Evolutionary conservation across 225 moss, liverwort and hornwort species (phyloP).

Genomic region (Climacium dendroides): DNA sequence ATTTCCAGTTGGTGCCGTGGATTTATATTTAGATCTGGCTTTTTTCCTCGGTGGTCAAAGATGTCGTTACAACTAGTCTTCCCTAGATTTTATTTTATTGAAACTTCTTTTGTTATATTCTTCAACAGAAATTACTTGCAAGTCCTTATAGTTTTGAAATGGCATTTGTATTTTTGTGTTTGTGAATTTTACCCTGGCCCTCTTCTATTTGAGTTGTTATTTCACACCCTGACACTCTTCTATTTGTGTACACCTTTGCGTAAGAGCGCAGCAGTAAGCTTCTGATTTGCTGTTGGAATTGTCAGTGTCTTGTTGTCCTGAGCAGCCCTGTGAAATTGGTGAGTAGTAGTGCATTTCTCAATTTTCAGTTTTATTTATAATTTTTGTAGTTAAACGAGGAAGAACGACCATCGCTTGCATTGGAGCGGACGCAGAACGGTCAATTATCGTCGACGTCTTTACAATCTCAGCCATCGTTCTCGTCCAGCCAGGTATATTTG

Average conservation of each 20-base stretch:
- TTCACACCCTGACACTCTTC: background rate
- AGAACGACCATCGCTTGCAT: constrained; percentile 21
- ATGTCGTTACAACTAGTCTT: background rate
- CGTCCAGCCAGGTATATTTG: constrained; percentile 58
- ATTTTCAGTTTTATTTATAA: background rate
- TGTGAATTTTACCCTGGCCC: background rate
- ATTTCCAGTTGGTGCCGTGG: background rate
- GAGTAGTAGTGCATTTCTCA: background rate
- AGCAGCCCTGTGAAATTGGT: background rate
- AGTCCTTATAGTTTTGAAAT: background rate
- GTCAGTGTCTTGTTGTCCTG: background rate
- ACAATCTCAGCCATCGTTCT: constrained; percentile 47
- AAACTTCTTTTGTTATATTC: background rate
- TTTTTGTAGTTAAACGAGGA: constrained; percentile 33
- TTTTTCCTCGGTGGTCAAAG: background rate
- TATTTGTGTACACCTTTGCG: background rate
- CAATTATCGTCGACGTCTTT: constrained; percentile 17
- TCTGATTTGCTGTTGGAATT: background rate
- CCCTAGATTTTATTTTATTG: background rate
- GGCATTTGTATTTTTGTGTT: background rate
- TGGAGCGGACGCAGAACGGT: constrained; percentile 23
- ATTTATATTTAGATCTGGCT: background rate
- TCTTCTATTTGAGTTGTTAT: background rate
- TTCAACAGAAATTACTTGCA: background rate
- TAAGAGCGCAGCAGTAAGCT: background rate